phyloP scores from a whole-genome alignment of 2,329 filamentous ascomycete genomes.

The Colletotrichum sp. region DNA sequence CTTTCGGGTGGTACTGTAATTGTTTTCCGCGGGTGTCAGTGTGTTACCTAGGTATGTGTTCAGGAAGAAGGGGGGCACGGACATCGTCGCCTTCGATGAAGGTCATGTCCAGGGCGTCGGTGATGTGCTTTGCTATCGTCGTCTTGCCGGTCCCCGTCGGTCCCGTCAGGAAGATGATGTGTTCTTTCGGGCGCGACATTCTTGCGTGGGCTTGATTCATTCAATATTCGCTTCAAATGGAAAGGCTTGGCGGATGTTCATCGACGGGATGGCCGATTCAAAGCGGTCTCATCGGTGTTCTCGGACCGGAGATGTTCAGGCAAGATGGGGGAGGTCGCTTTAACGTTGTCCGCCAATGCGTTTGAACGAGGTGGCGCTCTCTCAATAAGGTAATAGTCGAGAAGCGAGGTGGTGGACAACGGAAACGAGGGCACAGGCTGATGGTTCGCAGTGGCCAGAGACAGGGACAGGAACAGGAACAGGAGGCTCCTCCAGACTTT shows the following conservation, averaged over 20 bases:
- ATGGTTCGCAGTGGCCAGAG: neutral
- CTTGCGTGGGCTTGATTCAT: neutral
- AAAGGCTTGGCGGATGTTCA: neutral
- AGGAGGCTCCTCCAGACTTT: neutral
- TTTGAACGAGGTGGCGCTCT: neutral
- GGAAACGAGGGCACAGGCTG: neutral
- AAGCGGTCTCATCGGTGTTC: neutral
- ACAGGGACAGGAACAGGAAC: neutral
- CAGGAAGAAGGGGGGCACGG: constrained; percentile 28
- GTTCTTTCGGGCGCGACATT: constrained; percentile 28
- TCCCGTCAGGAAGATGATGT: constrained; percentile 67
- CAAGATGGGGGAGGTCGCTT: neutral
- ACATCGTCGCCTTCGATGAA: constrained; percentile 69
- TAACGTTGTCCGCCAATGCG: neutral
- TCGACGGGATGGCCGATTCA: neutral
- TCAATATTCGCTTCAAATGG: neutral
- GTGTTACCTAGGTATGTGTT: neutral
- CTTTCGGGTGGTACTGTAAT: constrained; percentile 60
- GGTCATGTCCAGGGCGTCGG: constrained; percentile 52
- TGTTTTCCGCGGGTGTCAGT: neutral
- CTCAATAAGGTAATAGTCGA: neutral
- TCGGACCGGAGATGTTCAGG: neutral
- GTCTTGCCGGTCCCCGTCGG: constrained; percentile 68
- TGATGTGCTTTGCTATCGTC: constrained; percentile 59
- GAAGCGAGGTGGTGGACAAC: neutral